Evolutionary conservation across 441 rosid genomes (phyloP).

Genomic region (Erodium texanum): DNA sequence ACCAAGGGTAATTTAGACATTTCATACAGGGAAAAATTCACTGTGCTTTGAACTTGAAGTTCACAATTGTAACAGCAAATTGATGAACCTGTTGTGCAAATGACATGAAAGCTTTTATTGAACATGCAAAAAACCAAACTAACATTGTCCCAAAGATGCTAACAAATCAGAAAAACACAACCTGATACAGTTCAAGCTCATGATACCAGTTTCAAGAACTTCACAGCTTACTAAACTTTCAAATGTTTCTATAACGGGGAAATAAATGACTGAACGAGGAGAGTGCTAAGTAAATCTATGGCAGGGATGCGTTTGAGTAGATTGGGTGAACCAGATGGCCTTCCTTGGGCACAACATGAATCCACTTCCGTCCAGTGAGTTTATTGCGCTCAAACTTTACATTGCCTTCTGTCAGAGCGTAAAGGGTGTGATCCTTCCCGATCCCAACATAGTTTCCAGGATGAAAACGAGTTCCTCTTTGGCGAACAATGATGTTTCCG

Average conservation of each 20-base stretch:
- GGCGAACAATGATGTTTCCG: conserved; percentile 5
- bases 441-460: conserved; percentile 80
- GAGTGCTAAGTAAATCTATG: not conserved
- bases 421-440: conserved; percentile 79
- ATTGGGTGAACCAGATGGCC: not conserved
- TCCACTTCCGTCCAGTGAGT: conserved; percentile 36
- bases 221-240: not conserved
- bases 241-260: not conserved
- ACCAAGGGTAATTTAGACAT: too few species aligned
- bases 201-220: not conserved
- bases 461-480: conserved; percentile 30
- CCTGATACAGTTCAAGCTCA: not conserved
- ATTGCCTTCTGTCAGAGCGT: conserved; percentile 66
- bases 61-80: too few species aligned
- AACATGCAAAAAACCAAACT: not conserved
- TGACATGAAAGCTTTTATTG: not conserved
- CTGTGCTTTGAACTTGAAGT: too few species aligned
- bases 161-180: not conserved
- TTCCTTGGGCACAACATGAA: conserved; percentile 52
- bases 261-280: not conserved
- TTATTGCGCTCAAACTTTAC: conserved; percentile 19
- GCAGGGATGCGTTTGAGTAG: not conserved
- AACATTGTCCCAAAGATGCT: not conserved
- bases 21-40: too few species aligned
- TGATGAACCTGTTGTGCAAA: not conserved